Evolutionary conservation across 2,329 filamentous ascomycete species (phyloP).

Genomic region (Clarireedia monteithiana): DNA sequence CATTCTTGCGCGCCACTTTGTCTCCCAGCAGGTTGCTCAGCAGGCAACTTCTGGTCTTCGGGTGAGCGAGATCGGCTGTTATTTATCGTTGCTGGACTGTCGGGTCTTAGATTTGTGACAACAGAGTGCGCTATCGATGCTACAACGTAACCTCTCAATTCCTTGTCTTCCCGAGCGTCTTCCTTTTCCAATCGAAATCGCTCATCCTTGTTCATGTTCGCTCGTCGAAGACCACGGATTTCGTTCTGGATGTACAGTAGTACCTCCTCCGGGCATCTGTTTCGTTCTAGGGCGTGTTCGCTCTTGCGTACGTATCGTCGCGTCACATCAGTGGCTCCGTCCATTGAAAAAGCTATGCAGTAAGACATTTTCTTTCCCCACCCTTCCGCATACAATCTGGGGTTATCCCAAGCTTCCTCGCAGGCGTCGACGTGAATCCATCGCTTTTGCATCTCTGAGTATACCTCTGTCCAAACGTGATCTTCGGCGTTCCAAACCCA

Average conservation of each 20-base stretch:
- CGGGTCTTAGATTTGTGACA: slow-evolving; percentile 22
- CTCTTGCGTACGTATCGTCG: slow-evolving; percentile 63
- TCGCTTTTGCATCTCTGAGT: slow-evolving; percentile 83
- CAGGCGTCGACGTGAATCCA: slow-evolving; percentile 98
- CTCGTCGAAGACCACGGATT: slow-evolving; percentile 75
- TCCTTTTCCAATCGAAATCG: slow-evolving; percentile 76
- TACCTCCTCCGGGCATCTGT: slow-evolving; percentile 78
- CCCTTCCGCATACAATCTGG: slow-evolving; percentile 83
- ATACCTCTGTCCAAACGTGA: slow-evolving; percentile 96
- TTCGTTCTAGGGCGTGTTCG: slow-evolving; percentile 66
- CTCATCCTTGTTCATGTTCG: slow-evolving; percentile 79
- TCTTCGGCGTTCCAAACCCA: slow-evolving; percentile 99
- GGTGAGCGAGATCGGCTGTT: slow-evolving; percentile 18
- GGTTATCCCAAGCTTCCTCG: slow-evolving; percentile 93
- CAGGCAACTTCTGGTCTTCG: slow-evolving; percentile 53
- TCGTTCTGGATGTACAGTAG: slow-evolving; percentile 87
- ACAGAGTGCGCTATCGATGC: slow-evolving; percentile 67
- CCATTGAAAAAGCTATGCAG: slow-evolving; percentile 91
- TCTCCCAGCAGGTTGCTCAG: slow-evolving; percentile 46
- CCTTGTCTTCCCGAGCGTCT: slow-evolving; percentile 66
- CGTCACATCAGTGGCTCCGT: slow-evolving; percentile 64
- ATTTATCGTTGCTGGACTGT: slow-evolving; percentile 13
- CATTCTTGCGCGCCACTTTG: slow-evolving; percentile 45
- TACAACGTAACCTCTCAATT: slow-evolving; percentile 67
- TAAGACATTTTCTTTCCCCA: slow-evolving; percentile 98